Base-by-base conservation (phyloP, 208 protist species). In the Leishmania lainsoni region DNA sequence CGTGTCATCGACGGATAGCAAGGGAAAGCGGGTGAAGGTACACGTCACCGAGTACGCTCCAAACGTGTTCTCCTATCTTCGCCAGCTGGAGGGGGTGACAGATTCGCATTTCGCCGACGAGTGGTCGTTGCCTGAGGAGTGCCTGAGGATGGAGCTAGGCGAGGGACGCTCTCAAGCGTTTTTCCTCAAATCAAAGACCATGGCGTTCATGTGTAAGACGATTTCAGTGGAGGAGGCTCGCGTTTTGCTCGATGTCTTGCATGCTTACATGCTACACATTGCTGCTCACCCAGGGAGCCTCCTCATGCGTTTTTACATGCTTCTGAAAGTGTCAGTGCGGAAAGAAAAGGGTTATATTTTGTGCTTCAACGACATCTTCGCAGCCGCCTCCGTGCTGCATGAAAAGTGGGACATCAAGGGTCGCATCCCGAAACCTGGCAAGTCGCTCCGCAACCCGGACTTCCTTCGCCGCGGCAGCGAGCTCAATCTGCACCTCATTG, bases 351-450 rank as follows among this genome's bases (percentile, higher is more conserved):
- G 94, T 16, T 97, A 91, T 82, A 88, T 97, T 68, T 84, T 95
- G 22, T 96, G 90, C 84, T 95, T 91, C 83, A 86, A 87, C 81
- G 91, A 97, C 61, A 89, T 97, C 14, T 97, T 94, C 75, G 85
- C 82, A 3, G 68, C 79, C n/a, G 91, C 89, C 32, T 73, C 72
- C 26, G 76, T 75, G 39, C 76, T 97, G 29, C 87, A 97, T 74
- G 92, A 97, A 84, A 93, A 93, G 82, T 97, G 94, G 92, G 94
- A 97, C 81, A 87, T 97, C 72, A 97, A 97, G 80, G 94, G 94
- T n/a, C 89, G 94, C 66, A 74, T 89, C 29, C 94, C 94, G 14
- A 97, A 97, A 70, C 92, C 89, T 16, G 92, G 91, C 39, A 97
- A 96, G 88, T 93, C 88, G 77, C 66, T 80, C 42, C 87, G 89